Evolutionary conservation across 768 basidiomycete genomes (phyloP), one percentile per base, ranked within the genome.

Genomic region (Tylopilus plumbeoviolaceoides): DNA sequence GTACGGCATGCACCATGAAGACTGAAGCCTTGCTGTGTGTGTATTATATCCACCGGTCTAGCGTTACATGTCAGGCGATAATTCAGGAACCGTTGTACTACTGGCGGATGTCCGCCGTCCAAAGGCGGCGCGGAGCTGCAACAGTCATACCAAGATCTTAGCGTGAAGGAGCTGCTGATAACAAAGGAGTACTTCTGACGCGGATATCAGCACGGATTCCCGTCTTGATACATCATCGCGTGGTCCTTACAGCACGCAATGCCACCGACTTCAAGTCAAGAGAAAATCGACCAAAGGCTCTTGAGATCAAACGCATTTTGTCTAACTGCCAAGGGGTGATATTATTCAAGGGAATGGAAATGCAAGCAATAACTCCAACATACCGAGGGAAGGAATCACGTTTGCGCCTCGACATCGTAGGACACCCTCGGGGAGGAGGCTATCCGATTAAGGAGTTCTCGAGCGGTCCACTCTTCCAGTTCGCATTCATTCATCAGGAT

Each of bases 381-480:
- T 50, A 49, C 40, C 17, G 1, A 39, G 11, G n/a, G 23, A 23
- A 4, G 23, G 43, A 47, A 8, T 44, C 42, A 40, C 28, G 36
- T 8, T 11, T 31, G 20, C 21, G 31, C 46, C 28, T 9, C 20
- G 39, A 38, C 41, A 23, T 20, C 18, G 28, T 23, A 31, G 40
- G 27, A 21, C 17, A 43, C 39, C 42, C 45, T 55, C 25, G 39
- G 46, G 23, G 23, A 43, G 23, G 23, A 41, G 27, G 28, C 36
- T 5, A 67, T 36, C n/a, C 59, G 59, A 10, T 25, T 45, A 28
- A 38, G 52, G 11, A 66, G 63, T 44, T 62, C 54, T 44, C 52
- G 56, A 33, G 64, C 63, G 17, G 25, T 58, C 39, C 40, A 48
- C 46, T 57, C 56, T 4, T 65, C 64, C 45, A 65, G 35, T 33